Conservation (phyloP, 306 rosid genomes). For the Vigna hirtella region DNA sequence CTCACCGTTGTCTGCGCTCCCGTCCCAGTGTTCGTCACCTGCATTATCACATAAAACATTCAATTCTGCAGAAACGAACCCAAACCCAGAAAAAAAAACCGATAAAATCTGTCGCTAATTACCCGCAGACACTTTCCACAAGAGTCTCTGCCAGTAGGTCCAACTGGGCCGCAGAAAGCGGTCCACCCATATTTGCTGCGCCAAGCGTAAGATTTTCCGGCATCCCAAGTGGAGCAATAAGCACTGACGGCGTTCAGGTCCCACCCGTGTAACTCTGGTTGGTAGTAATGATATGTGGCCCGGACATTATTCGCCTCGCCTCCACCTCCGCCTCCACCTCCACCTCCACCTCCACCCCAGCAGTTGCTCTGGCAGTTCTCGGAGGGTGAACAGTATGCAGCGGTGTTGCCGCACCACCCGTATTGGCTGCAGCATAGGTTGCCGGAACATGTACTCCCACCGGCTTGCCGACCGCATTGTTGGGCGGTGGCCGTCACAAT, state of each 20-base stretch:
- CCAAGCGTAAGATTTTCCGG: constrained; percentile 60
- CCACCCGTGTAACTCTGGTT: constrained; percentile 66
- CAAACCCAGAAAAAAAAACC: too few species aligned
- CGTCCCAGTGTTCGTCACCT: constrained; percentile 66
- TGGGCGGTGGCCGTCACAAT: constrained; percentile 31
- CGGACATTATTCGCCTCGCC: constrained; percentile 62
- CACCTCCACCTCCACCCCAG: background rate
- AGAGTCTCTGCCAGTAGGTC: constrained; percentile 63
- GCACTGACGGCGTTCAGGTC: constrained; percentile 65
- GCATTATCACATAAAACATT: background rate
- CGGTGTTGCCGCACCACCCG: constrained; percentile 65
- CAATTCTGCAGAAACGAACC: too few species aligned
- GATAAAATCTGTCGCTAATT: background rate
- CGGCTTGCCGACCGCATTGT: constrained; percentile 67
- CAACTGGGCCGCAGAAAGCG: constrained; percentile 81
- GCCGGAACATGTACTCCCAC: constrained; percentile 50
- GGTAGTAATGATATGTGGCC: constrained; percentile 73
- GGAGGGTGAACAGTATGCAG: constrained; percentile 54
- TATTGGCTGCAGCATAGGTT: constrained; percentile 67
- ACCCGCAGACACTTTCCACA: constrained; percentile 77
- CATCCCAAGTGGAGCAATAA: constrained; percentile 87
- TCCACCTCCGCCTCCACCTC: constrained; percentile 24
- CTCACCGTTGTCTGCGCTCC: constrained; percentile 64
- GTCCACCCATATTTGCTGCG: constrained; percentile 91
- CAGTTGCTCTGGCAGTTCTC: constrained; percentile 66